A percentile compares a stretch with the other conserved stretches of the same genome.
phyloP scores from a whole-genome alignment of 2,329 filamentous ascomycete species.

The Zymoseptoria tritici region DNA sequence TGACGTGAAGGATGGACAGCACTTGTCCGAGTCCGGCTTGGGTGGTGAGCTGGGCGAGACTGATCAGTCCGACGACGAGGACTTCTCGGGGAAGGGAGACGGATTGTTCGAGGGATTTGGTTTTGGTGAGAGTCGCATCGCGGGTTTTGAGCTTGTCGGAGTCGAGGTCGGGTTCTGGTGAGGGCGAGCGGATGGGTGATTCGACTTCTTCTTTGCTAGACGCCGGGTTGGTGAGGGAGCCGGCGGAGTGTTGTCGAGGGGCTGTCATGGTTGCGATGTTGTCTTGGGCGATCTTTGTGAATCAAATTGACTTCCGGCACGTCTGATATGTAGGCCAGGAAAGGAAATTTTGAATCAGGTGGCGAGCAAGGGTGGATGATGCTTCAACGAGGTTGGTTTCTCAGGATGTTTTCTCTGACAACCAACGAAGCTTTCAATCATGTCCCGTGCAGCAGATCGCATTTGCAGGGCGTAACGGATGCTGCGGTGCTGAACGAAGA shows the following conservation, averaged over 20 bases:
- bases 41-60: conserved; percentile 26
- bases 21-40: conserved; percentile 23
- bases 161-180: conserved; percentile 9
- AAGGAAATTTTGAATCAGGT: background rate
- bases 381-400: background rate
- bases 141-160: conserved; percentile 3
- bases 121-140: conserved; percentile 4
- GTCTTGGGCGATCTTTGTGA: background rate
- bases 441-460: background rate
- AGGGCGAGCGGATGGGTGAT: conserved; percentile 6
- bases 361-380: background rate
- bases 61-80: conserved; percentile 24
- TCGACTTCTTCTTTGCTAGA: conserved; percentile 11
- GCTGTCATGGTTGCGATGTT: background rate
- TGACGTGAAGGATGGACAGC: conserved; percentile 32
- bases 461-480: background rate
- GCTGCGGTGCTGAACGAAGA: background rate
- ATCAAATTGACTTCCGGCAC: background rate
- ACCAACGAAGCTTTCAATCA: background rate
- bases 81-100: conserved; percentile 26
- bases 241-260: background rate
- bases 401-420: background rate
- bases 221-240: background rate
- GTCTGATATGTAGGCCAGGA: background rate
- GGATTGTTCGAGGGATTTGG: conserved; percentile 19